Conservation (phyloP, 73 alveolate genomes). For the Paramecium sonneborni region DNA sequence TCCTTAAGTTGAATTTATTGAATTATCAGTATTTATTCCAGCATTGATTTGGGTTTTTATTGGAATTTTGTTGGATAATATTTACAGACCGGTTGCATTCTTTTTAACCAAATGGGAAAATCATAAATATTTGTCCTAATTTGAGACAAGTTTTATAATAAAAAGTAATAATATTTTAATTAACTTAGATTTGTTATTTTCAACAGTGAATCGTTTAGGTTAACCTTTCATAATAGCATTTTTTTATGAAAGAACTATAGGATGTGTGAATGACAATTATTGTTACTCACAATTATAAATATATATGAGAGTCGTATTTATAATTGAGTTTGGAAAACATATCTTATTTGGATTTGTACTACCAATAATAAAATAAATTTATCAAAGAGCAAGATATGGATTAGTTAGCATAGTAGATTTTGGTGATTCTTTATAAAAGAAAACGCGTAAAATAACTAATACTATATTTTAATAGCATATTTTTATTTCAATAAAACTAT, state of each 20-base stretch:
- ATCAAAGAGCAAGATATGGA: neutral
- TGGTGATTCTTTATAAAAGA: neutral
- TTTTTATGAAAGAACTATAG: neutral
- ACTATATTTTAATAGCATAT: neutral
- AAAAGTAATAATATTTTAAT: neutral
- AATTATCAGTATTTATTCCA: slow-evolving; percentile 10
- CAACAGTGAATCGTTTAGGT: slow-evolving; percentile 50
- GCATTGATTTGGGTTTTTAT: slow-evolving; percentile 15
- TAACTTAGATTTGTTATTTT: neutral
- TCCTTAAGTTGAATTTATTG: neutral
- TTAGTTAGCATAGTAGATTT: neutral
- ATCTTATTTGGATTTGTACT: slow-evolving; percentile 29
- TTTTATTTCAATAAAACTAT: neutral
- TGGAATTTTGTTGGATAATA: neutral
- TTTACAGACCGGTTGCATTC: slow-evolving; percentile 15
- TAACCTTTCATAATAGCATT: slow-evolving; percentile 27
- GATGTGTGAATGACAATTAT: slow-evolving; percentile 29
- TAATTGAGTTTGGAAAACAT: slow-evolving; percentile 38
- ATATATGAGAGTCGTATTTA: slow-evolving; percentile 44
- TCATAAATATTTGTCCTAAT: slow-evolving; percentile 11
- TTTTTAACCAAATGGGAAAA: slow-evolving; percentile 36
- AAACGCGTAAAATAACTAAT: neutral
- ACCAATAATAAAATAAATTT: slow-evolving; percentile 12
- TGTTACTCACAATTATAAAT: slow-evolving; percentile 12
- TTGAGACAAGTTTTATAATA: slow-evolving; percentile 44